Base-by-base conservation (phyloP, 2,329 filamentous ascomycete genomes). In the Fusarium dlaminii region DNA sequence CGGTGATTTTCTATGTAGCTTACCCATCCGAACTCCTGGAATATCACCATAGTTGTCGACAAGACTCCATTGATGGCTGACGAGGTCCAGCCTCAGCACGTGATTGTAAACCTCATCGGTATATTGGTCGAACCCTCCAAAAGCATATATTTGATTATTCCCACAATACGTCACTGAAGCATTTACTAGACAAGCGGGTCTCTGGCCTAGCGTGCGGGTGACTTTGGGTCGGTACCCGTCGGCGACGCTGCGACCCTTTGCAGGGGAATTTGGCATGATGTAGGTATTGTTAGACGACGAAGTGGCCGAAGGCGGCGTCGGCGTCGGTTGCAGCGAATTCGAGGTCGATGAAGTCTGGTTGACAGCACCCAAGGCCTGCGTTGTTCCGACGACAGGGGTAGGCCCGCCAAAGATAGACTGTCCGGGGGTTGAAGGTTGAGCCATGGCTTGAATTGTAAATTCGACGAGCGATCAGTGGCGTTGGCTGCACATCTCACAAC, bases 61-160 rank as follows among this genome's bases (percentile, higher is more conserved):
- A 57, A 99, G 86, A 75, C 91, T 96, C 96, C 96, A 99, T 81
- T 96, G 94, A 76, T 96, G 91, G 72, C 92, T 95, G 70, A 92
- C 88, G 72, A 99, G 88, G 81, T 99, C 95, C 58, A 99, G 86
- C 78, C 91, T 92, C 73, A 99, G 87, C 46, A 99, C 96, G 84
- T 99, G 96, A 80, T 99, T 99, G 84, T 99, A 99, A 24, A 99
- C 94, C 86, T 99, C 96, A 82, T 99, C 96, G 1, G 96, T 99
- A 81, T 98, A 98, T 83, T 98, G 96, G 81, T 99, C 96, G 80
- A 99, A 99, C 24, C 96, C 96, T 48, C 96, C 96, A 86, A 99
- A 99, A 17, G 96, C 96, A 83, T 97, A 98, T 78, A 99, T 98
- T 83, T 96, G 92, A 81, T 98, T 96, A 84, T 98, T 96, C 68